These are phyloP conservation scores for Setaria viridis DNA, from an alignment of 202 grass and related monocot genomes.

Conservation along the genomic window DNA sequence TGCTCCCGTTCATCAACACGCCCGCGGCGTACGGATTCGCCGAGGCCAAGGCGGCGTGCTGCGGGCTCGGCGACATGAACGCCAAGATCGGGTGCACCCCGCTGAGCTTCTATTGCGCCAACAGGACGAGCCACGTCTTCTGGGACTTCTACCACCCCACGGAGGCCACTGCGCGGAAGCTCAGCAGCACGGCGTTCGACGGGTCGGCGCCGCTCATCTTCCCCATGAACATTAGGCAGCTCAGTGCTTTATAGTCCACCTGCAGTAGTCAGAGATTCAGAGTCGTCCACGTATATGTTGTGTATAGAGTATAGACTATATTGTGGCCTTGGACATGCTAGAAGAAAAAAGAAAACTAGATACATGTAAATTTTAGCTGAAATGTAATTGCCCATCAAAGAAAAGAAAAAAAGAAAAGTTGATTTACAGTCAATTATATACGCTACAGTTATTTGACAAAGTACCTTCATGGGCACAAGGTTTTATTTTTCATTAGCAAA, in stretches of 20 bases:
- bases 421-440: not conserved
- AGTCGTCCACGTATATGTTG: not conserved
- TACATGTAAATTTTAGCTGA: not conserved
- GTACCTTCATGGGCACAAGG: no score
- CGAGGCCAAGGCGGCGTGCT: slow-evolving; percentile 71
- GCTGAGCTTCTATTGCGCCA: slow-evolving; percentile 66
- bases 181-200: slow-evolving; percentile 54
- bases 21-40: slow-evolving; percentile 54
- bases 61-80: slow-evolving; percentile 77
- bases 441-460: no score
- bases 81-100: slow-evolving; percentile 74
- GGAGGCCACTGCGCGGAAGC: slow-evolving; percentile 56
- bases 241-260: slow-evolving; percentile 17
- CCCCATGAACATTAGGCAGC: slow-evolving; percentile 69
- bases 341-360: not conserved
- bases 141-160: slow-evolving; percentile 91
- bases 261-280: not conserved
- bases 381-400: not conserved
- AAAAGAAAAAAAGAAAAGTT: not conserved
- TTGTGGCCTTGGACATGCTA: not conserved
- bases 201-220: slow-evolving; percentile 63
- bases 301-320: no score
- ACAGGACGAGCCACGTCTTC: slow-evolving; percentile 62
- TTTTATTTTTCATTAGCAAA: no score
- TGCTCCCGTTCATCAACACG: slow-evolving; percentile 57